A percentile compares a stretch with the other conserved stretches of the same genome.
Conservation (phyloP, 495 filamentous ascomycete species). For the Penicillium lividum region DNA sequence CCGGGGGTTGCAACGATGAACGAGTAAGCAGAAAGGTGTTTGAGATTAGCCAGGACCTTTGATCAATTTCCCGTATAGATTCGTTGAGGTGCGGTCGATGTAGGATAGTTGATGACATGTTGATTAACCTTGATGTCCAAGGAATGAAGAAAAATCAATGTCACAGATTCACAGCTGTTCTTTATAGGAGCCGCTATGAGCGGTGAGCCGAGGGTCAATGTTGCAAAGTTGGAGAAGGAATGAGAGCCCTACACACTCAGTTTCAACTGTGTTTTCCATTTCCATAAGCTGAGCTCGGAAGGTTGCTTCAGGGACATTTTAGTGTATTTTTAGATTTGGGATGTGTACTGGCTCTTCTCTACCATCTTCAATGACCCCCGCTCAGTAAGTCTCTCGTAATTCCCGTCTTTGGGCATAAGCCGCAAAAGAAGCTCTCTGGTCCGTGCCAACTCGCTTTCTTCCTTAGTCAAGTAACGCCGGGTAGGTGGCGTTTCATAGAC, state of each 20-base stretch:
- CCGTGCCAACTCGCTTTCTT: slow-evolving; percentile 20
- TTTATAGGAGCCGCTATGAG: too few species aligned
- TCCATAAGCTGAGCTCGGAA: slow-evolving; percentile 28
- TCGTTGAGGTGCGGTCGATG: slow-evolving; percentile 19
- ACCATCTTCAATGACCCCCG: not conserved
- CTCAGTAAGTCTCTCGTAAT: not conserved
- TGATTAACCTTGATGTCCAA: too few species aligned
- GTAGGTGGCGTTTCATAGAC: slow-evolving; percentile 22
- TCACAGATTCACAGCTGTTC: too few species aligned
- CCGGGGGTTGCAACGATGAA: slow-evolving; percentile 2
- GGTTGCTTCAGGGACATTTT: slow-evolving; percentile 25
- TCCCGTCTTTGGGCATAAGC: not conserved
- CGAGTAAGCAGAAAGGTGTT: slow-evolving; percentile 16
- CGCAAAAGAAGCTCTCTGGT: slow-evolving; percentile 15
- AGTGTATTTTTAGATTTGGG: slow-evolving; percentile 6
- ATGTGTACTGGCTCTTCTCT: too few species aligned
- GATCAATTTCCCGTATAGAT: slow-evolving; percentile 16
- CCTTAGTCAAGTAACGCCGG: slow-evolving; percentile 14
- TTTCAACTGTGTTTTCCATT: too few species aligned
- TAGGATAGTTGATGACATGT: slow-evolving; percentile 3
- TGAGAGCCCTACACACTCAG: too few species aligned
- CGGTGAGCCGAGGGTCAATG: too few species aligned
- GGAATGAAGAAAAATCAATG: too few species aligned
- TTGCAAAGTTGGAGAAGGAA: too few species aligned
- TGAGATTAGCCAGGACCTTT: slow-evolving; percentile 21